Conservation (phyloP, 2,329 filamentous ascomycete genomes). For the Hypoxylon sp. region DNA sequence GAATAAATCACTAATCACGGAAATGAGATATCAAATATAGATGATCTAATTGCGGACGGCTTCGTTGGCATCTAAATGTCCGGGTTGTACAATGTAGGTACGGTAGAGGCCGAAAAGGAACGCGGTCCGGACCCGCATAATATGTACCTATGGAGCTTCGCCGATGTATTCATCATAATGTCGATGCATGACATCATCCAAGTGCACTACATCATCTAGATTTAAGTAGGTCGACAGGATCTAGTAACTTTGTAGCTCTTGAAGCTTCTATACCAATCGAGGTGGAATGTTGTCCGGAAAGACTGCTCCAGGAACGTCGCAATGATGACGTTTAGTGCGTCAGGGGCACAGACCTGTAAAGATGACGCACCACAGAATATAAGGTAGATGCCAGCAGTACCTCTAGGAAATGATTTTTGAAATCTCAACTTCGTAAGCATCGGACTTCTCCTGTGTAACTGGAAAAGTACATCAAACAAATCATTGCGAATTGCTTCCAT, state of each 20-base stretch:
- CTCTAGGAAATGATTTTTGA: background rate
- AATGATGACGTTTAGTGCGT: conserved; percentile 35
- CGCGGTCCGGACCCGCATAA: conserved; percentile 14
- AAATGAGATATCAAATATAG: background rate
- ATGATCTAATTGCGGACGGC: background rate
- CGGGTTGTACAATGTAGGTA: background rate
- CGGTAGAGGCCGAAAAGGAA: background rate
- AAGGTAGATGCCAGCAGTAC: conserved; percentile 1
- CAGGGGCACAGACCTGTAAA: background rate
- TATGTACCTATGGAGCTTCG: conserved; percentile 3
- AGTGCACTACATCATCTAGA: conserved; percentile 10
- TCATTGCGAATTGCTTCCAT: background rate
- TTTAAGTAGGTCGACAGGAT: conserved; percentile 16
- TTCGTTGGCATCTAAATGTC: background rate
- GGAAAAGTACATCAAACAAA: background rate
- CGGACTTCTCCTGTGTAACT: background rate
- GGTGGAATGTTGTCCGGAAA: conserved; percentile 1
- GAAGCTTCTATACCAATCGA: conserved; percentile 15
- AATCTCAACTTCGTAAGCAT: background rate
- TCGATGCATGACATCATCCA: conserved; percentile 43
- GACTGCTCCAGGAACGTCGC: conserved; percentile 22
- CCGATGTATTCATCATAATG: conserved; percentile 24
- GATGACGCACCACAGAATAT: conserved; percentile 6
- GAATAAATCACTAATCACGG: background rate
- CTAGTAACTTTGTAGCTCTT: background rate